Evolutionary conservation across 805 yeast genomes (phyloP).

Genomic region (Komagataella phaffii): DNA sequence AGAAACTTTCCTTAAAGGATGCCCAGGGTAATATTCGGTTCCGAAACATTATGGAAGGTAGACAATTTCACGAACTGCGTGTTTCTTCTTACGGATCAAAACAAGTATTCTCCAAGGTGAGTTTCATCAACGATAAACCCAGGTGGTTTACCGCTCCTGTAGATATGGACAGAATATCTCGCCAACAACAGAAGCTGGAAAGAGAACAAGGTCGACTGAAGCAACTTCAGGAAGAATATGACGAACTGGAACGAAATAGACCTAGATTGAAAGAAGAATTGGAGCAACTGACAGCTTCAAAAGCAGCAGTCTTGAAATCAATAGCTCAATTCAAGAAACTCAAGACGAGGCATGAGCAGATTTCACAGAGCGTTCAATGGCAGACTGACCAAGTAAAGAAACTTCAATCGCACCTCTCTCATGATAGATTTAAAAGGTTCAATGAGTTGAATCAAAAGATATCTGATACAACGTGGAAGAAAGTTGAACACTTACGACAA

Average conservation of each 20-base stretch:
- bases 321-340: neutral
- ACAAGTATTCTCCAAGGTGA: slow-evolving; percentile 34
- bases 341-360: neutral
- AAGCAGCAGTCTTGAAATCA: neutral
- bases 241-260: neutral
- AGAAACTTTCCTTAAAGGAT: slow-evolving; percentile 18
- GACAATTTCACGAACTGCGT: slow-evolving; percentile 31
- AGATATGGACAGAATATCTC: neutral
- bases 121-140: slow-evolving; percentile 12
- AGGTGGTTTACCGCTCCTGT: slow-evolving; percentile 18
- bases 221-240: slow-evolving; percentile 1
- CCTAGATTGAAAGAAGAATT: neutral
- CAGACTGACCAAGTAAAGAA: neutral
- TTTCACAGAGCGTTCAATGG: neutral
- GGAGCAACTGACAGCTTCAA: neutral
- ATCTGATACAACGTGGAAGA: slow-evolving; percentile 7
- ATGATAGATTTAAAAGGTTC: neutral
- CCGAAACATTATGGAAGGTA: slow-evolving; percentile 47
- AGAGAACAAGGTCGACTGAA: slow-evolving; percentile 2
- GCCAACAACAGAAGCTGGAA: neutral
- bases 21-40: slow-evolving; percentile 30
- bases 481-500: slow-evolving; percentile 10
- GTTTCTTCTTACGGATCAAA: slow-evolving; percentile 53
- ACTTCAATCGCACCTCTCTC: neutral
- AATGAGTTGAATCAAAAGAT: slow-evolving; percentile 11